Evolutionary conservation across 2,329 filamentous ascomycete species (phyloP).

Genomic region (Fusarium chuoi): DNA sequence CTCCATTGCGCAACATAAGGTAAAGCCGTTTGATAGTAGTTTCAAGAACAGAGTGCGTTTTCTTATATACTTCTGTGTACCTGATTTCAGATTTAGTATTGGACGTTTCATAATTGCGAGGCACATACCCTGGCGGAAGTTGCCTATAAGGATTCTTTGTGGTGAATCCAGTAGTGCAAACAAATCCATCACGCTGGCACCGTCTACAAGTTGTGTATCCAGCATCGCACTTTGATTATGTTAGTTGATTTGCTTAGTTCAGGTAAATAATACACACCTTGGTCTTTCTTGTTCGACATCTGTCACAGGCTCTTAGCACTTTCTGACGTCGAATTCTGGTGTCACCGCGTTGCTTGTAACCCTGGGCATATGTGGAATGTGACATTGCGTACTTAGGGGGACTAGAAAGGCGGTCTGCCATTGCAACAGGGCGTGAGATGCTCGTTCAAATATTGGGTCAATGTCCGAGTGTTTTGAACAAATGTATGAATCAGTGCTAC

Average conservation of each 20-base stretch:
- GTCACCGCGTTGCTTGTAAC: background rate
- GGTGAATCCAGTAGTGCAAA: background rate
- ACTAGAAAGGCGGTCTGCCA: background rate
- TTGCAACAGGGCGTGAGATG: fast-evolving
- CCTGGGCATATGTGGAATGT: background rate
- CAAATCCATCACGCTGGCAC: background rate
- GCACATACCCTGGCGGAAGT: background rate
- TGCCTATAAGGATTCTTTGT: background rate
- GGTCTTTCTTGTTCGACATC: background rate
- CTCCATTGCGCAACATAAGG: background rate
- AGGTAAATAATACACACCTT: background rate
- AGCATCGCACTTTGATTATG: background rate
- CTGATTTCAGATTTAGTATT: background rate
- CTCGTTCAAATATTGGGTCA: fast-evolving
- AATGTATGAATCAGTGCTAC: background rate
- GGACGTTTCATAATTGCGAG: fast-evolving
- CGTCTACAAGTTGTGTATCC: background rate
- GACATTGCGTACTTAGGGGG: background rate
- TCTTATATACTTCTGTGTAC: background rate
- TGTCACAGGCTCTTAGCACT: background rate
- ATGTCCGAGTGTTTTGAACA: background rate
- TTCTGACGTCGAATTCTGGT: background rate
- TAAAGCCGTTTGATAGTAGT: background rate
- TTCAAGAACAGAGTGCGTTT: background rate
- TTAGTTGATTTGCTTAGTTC: background rate